Conservation (phyloP, 2,329 filamentous ascomycete genomes). For the Zymoseptoria pseudotritici region DNA sequence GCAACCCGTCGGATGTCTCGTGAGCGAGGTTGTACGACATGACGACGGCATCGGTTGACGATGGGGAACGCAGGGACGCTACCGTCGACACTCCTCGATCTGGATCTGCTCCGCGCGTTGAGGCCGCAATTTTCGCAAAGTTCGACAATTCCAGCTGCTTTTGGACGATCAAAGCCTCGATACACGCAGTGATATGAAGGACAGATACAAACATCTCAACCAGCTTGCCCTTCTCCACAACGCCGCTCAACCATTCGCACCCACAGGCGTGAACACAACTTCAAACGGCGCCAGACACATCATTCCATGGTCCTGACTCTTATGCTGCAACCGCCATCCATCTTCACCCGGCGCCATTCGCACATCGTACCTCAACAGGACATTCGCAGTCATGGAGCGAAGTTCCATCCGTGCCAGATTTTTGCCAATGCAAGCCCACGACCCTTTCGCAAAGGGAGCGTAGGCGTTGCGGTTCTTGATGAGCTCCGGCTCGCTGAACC, state of each 20-base stretch:
- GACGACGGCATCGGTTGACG: no score
- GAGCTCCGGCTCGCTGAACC: conserved; percentile 29
- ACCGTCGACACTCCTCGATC: no score
- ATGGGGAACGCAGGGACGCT: no score
- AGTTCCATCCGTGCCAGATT: conserved; percentile 33
- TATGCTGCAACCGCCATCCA: conserved; percentile 22
- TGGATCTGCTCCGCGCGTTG: no score
- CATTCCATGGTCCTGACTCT: conserved; percentile 31
- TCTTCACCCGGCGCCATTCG: conserved; percentile 30
- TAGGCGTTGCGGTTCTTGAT: conserved; percentile 30
- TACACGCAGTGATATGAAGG: no score
- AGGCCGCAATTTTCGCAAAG: no score
- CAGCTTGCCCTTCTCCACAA: no score
- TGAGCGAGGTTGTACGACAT: no score
- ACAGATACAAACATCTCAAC: no score
- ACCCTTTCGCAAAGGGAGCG: conserved; percentile 30
- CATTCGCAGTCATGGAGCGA: conserved; percentile 26
- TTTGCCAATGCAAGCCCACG: conserved; percentile 33
- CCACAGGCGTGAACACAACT: conserved; percentile 11
- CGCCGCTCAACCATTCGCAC: not conserved
- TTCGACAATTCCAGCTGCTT: no score
- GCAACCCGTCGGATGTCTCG: no score
- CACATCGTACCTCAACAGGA: conserved; percentile 31
- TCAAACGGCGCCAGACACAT: conserved; percentile 16
- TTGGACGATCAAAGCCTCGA: no score